A percentile compares a stretch with the other conserved stretches of the same genome.
Conservation (phyloP, 2,329 filamentous ascomycete species). For the Amphichorda felina region DNA sequence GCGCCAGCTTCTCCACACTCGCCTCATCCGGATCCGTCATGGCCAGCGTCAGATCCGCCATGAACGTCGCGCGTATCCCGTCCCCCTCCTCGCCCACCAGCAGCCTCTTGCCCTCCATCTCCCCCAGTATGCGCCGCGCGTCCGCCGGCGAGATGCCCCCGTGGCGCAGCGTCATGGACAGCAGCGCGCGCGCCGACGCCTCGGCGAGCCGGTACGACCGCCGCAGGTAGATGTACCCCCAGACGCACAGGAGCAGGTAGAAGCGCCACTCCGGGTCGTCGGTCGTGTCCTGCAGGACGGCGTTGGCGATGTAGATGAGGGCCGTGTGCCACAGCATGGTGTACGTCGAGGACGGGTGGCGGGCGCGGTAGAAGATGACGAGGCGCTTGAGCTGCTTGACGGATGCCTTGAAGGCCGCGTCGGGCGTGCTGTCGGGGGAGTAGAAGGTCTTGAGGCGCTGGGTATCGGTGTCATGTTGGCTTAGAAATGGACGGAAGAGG, state of each 20-base stretch:
- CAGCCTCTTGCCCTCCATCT: conserved; percentile 11
- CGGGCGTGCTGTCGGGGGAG: conserved; percentile 13
- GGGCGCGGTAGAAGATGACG: conserved; percentile 20
- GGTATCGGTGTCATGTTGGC: conserved; percentile 2
- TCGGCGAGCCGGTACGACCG: conserved; percentile 22
- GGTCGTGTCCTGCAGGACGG: conserved; percentile 15
- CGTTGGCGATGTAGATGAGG: conserved; percentile 25
- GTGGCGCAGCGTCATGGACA: conserved; percentile 22
- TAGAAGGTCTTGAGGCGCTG: conserved; percentile 18
- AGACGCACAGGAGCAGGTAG: conserved; percentile 24
- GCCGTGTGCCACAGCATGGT: conserved; percentile 27
- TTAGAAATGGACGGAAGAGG: conserved; percentile 16
- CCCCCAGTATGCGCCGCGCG: conserved; percentile 13
- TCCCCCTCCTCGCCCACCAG: background rate
- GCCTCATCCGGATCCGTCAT: conserved; percentile 16
- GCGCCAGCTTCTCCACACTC: conserved; percentile 16
- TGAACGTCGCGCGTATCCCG: conserved; percentile 20
- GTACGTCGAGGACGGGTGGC: conserved; percentile 18
- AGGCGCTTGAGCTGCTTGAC: conserved; percentile 24
- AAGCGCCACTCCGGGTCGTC: conserved; percentile 17
- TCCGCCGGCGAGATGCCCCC: conserved; percentile 15
- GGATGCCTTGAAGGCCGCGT: conserved; percentile 19
- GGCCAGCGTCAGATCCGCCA: conserved; percentile 19
- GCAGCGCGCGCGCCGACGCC: conserved; percentile 17
- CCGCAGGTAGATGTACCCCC: conserved; percentile 22